phyloP scores from a whole-genome alignment of 441 rosid species.

The Theobroma grandiflorum region DNA sequence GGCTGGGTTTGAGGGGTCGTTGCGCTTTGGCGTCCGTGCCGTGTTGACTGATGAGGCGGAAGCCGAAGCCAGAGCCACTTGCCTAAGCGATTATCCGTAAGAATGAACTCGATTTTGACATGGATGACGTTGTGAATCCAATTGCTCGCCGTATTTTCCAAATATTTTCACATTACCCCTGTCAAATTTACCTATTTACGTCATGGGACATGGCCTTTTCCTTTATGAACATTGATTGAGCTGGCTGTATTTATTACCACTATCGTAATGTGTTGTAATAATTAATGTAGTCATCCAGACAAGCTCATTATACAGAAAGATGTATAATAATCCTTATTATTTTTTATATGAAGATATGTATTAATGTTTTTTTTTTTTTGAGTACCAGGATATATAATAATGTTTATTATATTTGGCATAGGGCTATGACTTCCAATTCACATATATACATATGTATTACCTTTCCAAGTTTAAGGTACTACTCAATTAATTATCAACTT shows the following conservation, averaged over 20 bases:
- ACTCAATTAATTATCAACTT: too few relatives aligned
- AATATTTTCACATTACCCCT: slow-evolving; percentile 7
- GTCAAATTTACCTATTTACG: not conserved
- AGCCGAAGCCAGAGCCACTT: slow-evolving; percentile 18
- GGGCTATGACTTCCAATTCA: too few relatives aligned
- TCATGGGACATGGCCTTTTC: not conserved
- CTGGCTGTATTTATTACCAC: not conserved
- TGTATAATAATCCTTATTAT: too few relatives aligned
- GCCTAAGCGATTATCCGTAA: not conserved
- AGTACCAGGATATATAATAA: too few relatives aligned
- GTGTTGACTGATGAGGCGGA: slow-evolving; percentile 43
- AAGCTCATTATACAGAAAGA: too few relatives aligned
- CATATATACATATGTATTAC: too few relatives aligned
- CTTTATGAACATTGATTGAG: not conserved
- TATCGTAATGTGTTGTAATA: not conserved
- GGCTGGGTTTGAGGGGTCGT: slow-evolving; percentile 7
- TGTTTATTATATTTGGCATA: too few relatives aligned
- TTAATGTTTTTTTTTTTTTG: not conserved
- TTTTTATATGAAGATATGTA: too few relatives aligned
- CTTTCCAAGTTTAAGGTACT: too few relatives aligned
- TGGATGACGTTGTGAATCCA: not conserved
- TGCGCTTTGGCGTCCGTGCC: slow-evolving; percentile 42
- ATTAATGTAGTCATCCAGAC: not conserved
- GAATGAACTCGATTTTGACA: not conserved
- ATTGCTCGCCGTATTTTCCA: not conserved